phyloP scores from a whole-genome alignment of 495 filamentous ascomycete genomes.

The Neurospora sp. region DNA sequence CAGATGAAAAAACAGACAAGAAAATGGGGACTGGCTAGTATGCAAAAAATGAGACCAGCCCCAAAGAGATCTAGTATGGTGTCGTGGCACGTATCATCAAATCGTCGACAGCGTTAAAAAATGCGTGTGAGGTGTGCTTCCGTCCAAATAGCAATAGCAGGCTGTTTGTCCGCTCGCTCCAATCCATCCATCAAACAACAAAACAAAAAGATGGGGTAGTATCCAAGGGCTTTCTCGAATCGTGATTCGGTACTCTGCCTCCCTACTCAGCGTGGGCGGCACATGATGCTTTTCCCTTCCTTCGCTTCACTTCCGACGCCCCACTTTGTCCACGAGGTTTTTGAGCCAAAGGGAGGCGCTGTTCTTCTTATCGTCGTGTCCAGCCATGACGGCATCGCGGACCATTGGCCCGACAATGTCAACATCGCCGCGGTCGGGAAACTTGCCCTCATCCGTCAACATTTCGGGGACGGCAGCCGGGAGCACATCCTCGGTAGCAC shows the following conservation, averaged over 20 bases:
- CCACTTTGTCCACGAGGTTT: constrained; percentile 34
- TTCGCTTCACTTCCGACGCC: constrained; percentile 24
- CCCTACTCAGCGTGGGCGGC: background rate
- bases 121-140: background rate
- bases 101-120: background rate
- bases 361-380: constrained; percentile 27
- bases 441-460: constrained; percentile 63
- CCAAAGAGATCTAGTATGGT: background rate
- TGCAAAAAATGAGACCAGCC: background rate
- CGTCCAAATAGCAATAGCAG: background rate
- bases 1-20: background rate
- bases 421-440: constrained; percentile 75
- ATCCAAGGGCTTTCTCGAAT: background rate
- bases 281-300: background rate
- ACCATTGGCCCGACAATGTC: constrained; percentile 93
- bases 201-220: background rate
- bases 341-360: constrained; percentile 34
- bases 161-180: background rate
- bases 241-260: background rate
- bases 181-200: background rate
- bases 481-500: constrained; percentile 30
- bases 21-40: background rate
- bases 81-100: background rate
- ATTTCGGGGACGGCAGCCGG: constrained; percentile 37
- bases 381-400: constrained; percentile 42